Evolutionary conservation across 495 filamentous ascomycete species (phyloP), one percentile per base, ranked within the genome.

Genomic region (Trichocladium antarcticum): DNA sequence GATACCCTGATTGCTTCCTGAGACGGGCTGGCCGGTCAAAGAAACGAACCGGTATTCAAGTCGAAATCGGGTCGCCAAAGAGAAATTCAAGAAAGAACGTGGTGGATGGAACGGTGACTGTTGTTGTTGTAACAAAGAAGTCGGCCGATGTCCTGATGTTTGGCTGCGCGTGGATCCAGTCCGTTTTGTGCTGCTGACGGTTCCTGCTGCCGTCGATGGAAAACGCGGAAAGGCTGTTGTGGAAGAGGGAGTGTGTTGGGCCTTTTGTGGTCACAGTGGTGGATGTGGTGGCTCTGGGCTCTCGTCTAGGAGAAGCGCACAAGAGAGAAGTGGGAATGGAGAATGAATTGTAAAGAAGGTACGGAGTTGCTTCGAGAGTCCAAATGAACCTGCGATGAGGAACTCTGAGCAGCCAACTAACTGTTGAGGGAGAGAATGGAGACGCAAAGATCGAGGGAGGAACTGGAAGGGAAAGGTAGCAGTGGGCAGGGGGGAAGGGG

Each of bases 381-480:
- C 45, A 50, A 47, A 47, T 39, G 31, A 47, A 49, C 55, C 51
- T 27, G 55, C 55, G 51, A 57, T 51, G 46, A 51, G 50, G 50
- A 59, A 38, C 49, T 53, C 58, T 34, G 39, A 54, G 45, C 42
- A 59, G 51, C 28, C 45, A 61, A 55, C 34, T 28, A 28, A 42
- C 12, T 41, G 51, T 50, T 49, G 53, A 59, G 60, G 51, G 60
- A 63, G 50, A 54, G 60, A 45, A 53, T 36, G 35, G 35, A 19
- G 49, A 53, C 35, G 17, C 46, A 40, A 54, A 44, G 46, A 42
- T 39, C 42, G 46, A 46, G 53, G 40, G 28, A 34, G 34, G 22
- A 15, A 27, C 50, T 42, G 36, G 53, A 49, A 34, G 37, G 45
- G 49, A 55, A 49, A 57, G 47, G 53, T 42, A 37, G 44, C 45